Percentiles rank a stretch among this genome's conserved stretches.
These are phyloP conservation scores for Neurospora sp. DNA, from an alignment of 495 filamentous ascomycete species.

Conservation along the genomic window DNA sequence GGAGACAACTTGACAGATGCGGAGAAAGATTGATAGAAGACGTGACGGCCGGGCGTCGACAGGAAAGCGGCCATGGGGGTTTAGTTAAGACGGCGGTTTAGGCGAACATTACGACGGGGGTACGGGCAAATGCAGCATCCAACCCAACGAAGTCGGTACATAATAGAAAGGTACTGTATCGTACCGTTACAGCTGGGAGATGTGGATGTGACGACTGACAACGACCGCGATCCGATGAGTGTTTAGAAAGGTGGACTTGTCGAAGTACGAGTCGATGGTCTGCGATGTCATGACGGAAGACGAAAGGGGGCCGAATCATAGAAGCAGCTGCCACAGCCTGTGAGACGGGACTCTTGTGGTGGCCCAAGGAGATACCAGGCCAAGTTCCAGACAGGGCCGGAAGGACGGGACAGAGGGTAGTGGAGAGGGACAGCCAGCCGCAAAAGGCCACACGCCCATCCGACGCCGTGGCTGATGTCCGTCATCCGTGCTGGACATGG, in stretches of 20 bases:
- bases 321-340: not conserved
- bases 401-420: not conserved
- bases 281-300: not conserved
- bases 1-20: not conserved
- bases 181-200: not conserved
- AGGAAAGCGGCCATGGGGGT: not conserved
- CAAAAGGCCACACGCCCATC: not conserved
- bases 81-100: not conserved
- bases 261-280: not conserved
- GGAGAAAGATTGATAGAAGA: not conserved
- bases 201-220: not conserved
- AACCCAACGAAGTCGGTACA: not conserved
- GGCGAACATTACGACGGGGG: not conserved
- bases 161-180: not conserved
- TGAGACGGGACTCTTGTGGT: not conserved
- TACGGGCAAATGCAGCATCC: not conserved
- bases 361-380: not conserved
- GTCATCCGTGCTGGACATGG: not conserved
- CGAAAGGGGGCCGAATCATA: not conserved
- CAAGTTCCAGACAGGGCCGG: not conserved
- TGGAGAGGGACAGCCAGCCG: not conserved
- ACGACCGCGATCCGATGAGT: not conserved
- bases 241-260: not conserved
- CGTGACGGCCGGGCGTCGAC: not conserved
- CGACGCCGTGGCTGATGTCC: not conserved